These are phyloP conservation scores for Aspergillus ellipticus DNA, from an alignment of 495 filamentous ascomycete species.

Conservation along the genomic window DNA sequence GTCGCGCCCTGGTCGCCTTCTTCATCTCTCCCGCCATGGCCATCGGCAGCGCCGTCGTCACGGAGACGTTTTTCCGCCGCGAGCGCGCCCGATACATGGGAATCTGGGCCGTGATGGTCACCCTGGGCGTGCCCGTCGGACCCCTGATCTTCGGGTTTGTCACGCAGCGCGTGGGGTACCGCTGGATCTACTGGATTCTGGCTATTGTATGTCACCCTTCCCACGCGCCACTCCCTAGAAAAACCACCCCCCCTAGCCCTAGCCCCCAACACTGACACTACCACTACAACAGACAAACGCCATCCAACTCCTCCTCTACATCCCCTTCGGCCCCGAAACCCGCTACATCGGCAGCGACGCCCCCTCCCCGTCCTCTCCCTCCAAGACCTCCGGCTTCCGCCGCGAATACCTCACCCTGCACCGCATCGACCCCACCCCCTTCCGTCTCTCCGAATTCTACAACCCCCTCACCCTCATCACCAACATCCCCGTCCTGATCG, in stretches of 20 bases:
- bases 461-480: slow-evolving; percentile 41
- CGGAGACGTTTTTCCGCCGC: slow-evolving; percentile 49
- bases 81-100: slow-evolving; percentile 51
- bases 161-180: slow-evolving; percentile 38
- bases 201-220: slow-evolving; percentile 33
- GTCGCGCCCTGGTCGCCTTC: slow-evolving; percentile 48
- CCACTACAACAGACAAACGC: slow-evolving; percentile 55
- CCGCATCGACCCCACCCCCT: slow-evolving; percentile 47
- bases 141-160: slow-evolving; percentile 51
- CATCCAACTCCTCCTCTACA: slow-evolving; percentile 48
- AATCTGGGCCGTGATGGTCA: slow-evolving; percentile 52
- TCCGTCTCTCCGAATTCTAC: slow-evolving; percentile 43
- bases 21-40: slow-evolving; percentile 54
- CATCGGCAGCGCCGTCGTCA: slow-evolving; percentile 52
- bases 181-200: slow-evolving; percentile 41
- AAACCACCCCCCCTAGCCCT: too few relatives aligned
- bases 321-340: slow-evolving; percentile 57
- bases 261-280: neutral
- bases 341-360: slow-evolving; percentile 41
- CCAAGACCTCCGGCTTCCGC: slow-evolving; percentile 18
- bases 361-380: slow-evolving; percentile 23
- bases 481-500: slow-evolving; percentile 44
- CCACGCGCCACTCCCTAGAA: neutral
- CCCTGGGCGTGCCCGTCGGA: slow-evolving; percentile 49
- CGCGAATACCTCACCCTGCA: slow-evolving; percentile 42